A percentile compares a stretch with the other conserved stretches of the same genome.
Conservation (phyloP, 225 moss, liverwort and hornwort species). For the Physcomitrellopsis africana region DNA sequence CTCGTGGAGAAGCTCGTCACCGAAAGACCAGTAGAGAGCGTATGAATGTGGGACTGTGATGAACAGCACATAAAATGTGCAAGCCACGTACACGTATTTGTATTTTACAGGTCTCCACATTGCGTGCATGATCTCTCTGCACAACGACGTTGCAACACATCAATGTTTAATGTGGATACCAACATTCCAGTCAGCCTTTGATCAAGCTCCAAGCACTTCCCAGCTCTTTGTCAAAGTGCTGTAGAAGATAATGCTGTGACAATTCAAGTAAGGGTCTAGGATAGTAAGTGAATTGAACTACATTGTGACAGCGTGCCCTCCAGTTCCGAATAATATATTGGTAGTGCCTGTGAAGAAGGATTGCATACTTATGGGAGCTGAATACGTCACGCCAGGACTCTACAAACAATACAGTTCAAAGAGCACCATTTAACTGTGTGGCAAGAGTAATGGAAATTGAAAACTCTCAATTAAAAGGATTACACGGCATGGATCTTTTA, state of each 20-base stretch:
- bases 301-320: slow-evolving; percentile 44
- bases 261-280: no score
- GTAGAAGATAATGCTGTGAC: no score
- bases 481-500: no score
- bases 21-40: slow-evolving; percentile 38
- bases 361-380: slow-evolving; percentile 23
- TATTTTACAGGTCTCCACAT: slow-evolving; percentile 40
- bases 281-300: not conserved
- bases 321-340: slow-evolving; percentile 41
- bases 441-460: no score
- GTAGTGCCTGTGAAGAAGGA: slow-evolving; percentile 41
- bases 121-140: slow-evolving; percentile 46
- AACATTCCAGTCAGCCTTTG: no score
- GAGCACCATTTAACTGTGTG: not conserved
- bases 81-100: slow-evolving; percentile 36
- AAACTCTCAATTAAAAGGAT: no score
- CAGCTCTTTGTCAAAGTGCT: no score
- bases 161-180: not conserved
- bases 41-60: slow-evolving; percentile 42
- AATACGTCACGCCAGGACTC: slow-evolving; percentile 26
- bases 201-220: no score
- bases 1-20: slow-evolving; percentile 23
- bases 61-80: slow-evolving; percentile 26
- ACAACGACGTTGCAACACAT: not conserved
- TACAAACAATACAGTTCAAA: slow-evolving; percentile 7